A percentile compares a stretch with the other conserved stretches of the same genome.
Evolutionary conservation across 805 yeast species (phyloP).

Genomic region (Debaryomyces tyrocola): DNA sequence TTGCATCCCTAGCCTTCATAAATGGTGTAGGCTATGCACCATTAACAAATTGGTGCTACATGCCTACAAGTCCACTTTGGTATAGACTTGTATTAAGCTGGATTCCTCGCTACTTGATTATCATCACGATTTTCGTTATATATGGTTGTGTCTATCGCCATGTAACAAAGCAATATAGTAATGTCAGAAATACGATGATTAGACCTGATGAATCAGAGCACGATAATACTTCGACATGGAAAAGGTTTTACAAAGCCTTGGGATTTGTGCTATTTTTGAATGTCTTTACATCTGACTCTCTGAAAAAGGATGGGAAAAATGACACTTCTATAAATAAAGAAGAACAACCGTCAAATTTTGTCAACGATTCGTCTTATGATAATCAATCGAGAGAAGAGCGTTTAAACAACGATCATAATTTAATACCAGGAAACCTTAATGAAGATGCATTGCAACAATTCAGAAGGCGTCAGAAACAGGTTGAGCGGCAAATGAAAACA

Average conservation of each 20-base stretch:
- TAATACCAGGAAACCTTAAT: background rate
- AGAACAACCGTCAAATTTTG: no score
- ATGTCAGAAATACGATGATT: background rate
- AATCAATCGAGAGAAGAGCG: background rate
- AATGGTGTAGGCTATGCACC: constrained; percentile 55
- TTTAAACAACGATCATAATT: background rate
- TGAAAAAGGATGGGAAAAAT: background rate
- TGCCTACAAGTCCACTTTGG: constrained; percentile 75
- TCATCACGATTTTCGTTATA: constrained; percentile 55
- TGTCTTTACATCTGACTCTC: background rate
- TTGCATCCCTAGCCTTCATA: constrained; percentile 75
- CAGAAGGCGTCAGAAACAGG: background rate
- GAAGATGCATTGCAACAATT: background rate
- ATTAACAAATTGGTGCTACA: constrained; percentile 73
- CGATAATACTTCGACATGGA: background rate
- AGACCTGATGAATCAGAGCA: background rate
- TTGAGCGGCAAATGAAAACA: constrained; percentile 1
- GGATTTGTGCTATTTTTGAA: background rate
- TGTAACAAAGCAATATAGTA: background rate
- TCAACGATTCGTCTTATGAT: no score
- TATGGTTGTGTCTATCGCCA: constrained; percentile 30
- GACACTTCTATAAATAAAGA: background rate
- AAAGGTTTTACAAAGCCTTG: background rate
- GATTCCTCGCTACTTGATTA: constrained; percentile 74
- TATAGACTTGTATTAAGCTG: constrained; percentile 71